Conservation (phyloP, 352 stramenopile species). For the Phytophthora foliorum region DNA sequence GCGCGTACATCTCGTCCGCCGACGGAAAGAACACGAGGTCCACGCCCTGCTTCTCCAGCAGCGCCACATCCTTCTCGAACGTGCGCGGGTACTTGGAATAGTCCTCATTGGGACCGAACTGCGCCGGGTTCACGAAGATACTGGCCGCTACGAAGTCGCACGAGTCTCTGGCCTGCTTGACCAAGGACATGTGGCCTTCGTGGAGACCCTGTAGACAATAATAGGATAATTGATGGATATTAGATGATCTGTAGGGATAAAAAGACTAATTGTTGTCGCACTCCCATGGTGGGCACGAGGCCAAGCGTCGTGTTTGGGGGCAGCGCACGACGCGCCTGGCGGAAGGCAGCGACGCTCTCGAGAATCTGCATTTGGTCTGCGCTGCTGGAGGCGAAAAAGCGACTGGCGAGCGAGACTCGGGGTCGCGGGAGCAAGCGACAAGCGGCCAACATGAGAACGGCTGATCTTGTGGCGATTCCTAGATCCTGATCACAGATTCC, state of each 20-base stretch:
- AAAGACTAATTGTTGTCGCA: conserved; percentile 33
- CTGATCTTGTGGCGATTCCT: no score
- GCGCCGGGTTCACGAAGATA: conserved; percentile 99
- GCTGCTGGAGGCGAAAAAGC: conserved; percentile 25
- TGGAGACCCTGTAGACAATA: conserved; percentile 90
- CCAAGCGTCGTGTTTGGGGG: conserved; percentile 83
- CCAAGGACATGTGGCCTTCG: conserved; percentile 94
- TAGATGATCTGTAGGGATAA: neutral
- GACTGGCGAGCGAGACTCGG: conserved; percentile 12
- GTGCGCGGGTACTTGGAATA: conserved; percentile 98
- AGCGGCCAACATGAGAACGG: conserved; percentile 18
- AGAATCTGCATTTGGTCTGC: conserved; percentile 55
- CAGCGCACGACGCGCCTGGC: conserved; percentile 53
- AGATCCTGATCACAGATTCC: no score
- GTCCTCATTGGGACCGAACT: conserved; percentile 99
- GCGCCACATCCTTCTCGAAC: conserved; percentile 93
- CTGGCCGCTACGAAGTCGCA: conserved; percentile 97
- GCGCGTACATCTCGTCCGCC: conserved; percentile 90
- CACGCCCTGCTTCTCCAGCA: conserved; percentile 90
- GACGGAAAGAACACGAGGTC: conserved; percentile 92
- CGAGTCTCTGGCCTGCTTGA: conserved; percentile 85
- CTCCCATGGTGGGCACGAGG: conserved; percentile 99
- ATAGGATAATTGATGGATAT: neutral
- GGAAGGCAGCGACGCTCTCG: conserved; percentile 66
- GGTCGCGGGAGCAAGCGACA: conserved; percentile 21